Evolutionary conservation across 176 grass and related monocot genomes (phyloP), one percentile per base, ranked within the genome.

Genomic region (Phoenix dactylifera): DNA sequence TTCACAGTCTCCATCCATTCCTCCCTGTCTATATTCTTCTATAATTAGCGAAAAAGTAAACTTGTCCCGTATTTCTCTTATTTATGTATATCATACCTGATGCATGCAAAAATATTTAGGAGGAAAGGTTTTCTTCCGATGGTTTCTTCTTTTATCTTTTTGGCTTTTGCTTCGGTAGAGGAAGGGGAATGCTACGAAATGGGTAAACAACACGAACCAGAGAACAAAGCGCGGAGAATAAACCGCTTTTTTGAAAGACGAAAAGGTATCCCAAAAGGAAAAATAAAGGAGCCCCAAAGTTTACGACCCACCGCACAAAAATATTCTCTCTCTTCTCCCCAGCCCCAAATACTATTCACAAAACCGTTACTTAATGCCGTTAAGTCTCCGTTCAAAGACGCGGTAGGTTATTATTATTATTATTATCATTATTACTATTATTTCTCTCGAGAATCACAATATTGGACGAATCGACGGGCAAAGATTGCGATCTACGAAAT

Each of bases 141-240:
- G 18, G 15, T 59, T 54, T 23, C 51, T 50, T 32, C n/a, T n/a
- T 50, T 50, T 35, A 39, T 49, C 55, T 60, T 28, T 60, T 52
- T 18, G 39, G 18, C 24, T 54, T n/a, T 57, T 69, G 15, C 57
- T 18, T 44, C 55, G 9, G 12, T 6, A 4, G 26, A 26, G 22
- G 56, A 25, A 69, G 66, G 54, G 54, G 53, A 65, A 50, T 49
- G 72, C 58, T 24, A 50, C 5, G 24, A 39, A 65, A 24, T 59
- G 4, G 60, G 65, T 82, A 82, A 82, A 76, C 59, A 72, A 76
- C 72, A 82, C 54, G 60, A 20, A 58, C 30, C 54, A 76, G 79
- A 65, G 59, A 82, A 82, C 72, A 82, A 82, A 82, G 71, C 54
- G 66, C 79, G 64, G 72, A 51, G 79, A 82, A 82, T 76, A 76